Base-by-base conservation (phyloP, 139 green algal species). In the Zygnema circumcarinatum region DNA sequence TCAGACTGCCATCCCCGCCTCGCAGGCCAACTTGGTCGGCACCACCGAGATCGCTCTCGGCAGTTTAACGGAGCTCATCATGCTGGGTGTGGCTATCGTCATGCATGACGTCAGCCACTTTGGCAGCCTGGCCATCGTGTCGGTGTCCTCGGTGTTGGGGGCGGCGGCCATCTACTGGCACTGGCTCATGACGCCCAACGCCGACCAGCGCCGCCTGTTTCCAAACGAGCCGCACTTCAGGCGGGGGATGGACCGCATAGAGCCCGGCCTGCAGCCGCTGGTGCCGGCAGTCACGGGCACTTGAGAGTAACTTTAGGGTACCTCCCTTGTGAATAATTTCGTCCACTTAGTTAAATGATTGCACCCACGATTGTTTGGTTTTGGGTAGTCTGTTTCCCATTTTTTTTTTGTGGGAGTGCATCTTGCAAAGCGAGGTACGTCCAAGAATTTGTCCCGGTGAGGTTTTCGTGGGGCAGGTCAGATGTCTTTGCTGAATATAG, bases 11-110 rank as follows among this genome's bases (percentile, higher is more conserved):
- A 85, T 91, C 25, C 86, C 86, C 0, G 39, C 25, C n/a, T 84
- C 86, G 0, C 79, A 91, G 33, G 87, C 87, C 29, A 88, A 84
- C 87, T 67, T 89, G 22, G 86, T 91, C 35, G 86, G 86, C 16
- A 87, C 87, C 39, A 91, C 86, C 21, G 87, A 91, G 86, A 32
- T 91, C 20, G 68, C 87, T n/a, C 74, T 91, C n/a, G 89, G 33
- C 35, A 92, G 86, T 79, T 47, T 91, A 22, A 79, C 85, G 2
- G 87, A 91, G 83, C 52, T 91, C 1, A 41, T 91, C 36, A 91
- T 91, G 87, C 74, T 90, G 31, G 79, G 20, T 1, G 53, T 90
- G n/a, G 85, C 85, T 36, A 90, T 90, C n/a, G 79, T 81, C 39
- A 38, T 67, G 2, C 38, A 90, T 25, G 78, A 88, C 76, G 42